These are phyloP conservation scores for Penicillium decumbens DNA, from an alignment of 2,329 filamentous ascomycete species.

Conservation along the genomic window DNA sequence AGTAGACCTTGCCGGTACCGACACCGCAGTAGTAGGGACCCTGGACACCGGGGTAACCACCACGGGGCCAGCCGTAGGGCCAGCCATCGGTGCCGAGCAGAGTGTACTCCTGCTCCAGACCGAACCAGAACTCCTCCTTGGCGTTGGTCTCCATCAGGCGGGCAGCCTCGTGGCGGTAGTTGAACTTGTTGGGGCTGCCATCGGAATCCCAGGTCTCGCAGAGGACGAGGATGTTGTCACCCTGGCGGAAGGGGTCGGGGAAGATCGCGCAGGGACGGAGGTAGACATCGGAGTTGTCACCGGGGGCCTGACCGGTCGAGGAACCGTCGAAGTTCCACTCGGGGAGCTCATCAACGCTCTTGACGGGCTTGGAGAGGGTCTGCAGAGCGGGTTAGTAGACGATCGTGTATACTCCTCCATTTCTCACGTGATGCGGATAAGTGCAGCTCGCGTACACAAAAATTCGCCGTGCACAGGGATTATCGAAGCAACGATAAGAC, in stretches of 20 bases:
- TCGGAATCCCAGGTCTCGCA: conserved; percentile 92
- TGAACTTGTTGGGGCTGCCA: conserved; percentile 96
- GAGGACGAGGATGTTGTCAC: conserved; percentile 90
- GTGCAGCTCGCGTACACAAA: conserved; percentile 23
- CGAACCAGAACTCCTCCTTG: conserved; percentile 88
- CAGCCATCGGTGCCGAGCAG: conserved; percentile 79
- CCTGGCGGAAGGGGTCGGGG: conserved; percentile 84
- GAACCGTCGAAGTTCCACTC: conserved; percentile 86
- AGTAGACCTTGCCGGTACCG: conserved; percentile 92
- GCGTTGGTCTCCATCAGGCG: conserved; percentile 86
- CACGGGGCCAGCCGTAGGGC: conserved; percentile 87
- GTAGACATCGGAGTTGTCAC: conserved; percentile 97
- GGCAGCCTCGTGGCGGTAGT: conserved; percentile 87
- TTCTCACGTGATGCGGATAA: conserved; percentile 28
- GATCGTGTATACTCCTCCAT: conserved; percentile 3
- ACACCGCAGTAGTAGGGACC: conserved; percentile 98
- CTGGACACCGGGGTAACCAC: conserved; percentile 86
- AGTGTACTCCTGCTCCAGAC: conserved; percentile 97
- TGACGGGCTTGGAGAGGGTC: conserved; percentile 60
- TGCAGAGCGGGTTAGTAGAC: conserved; percentile 30
- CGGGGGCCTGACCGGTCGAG: conserved; percentile 84
- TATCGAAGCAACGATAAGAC: conserved; percentile 19
- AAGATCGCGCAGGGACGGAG: conserved; percentile 84
- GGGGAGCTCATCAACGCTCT: conserved; percentile 60
- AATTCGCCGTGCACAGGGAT: conserved; percentile 26